Evolutionary conservation across 768 basidiomycete genomes (phyloP).

Genomic region (Tylopilus cervinicoccineus): DNA sequence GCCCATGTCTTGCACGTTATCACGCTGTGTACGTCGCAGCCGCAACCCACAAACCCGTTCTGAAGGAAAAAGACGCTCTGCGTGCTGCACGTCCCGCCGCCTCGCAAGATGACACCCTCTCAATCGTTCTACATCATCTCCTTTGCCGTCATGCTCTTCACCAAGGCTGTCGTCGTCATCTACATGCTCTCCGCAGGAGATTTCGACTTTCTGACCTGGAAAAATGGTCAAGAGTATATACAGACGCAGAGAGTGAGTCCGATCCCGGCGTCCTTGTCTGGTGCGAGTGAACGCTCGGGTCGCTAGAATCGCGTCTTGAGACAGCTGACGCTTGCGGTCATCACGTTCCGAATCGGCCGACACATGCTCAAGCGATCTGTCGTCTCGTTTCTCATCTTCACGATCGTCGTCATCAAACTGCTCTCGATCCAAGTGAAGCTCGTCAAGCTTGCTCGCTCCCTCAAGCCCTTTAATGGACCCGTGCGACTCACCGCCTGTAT

Average conservation of each 20-base stretch:
- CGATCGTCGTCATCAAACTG: constrained; percentile 29
- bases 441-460: constrained; percentile 25
- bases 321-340: constrained; percentile 22
- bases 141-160: constrained; percentile 16
- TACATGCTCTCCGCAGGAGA: constrained; percentile 22
- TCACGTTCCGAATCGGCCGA: constrained; percentile 28
- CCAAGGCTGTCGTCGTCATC: constrained; percentile 15
- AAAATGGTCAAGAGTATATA: constrained; percentile 19
- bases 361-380: constrained; percentile 29
- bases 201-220: constrained; percentile 12
- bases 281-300: too few species aligned
- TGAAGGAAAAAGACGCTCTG: neutral
- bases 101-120: constrained; percentile 13
- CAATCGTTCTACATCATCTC: constrained; percentile 14
- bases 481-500: constrained; percentile 23
- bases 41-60: neutral
- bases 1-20: neutral
- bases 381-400: constrained; percentile 26
- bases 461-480: constrained; percentile 24
- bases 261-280: too few species aligned
- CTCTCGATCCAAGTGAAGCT: constrained; percentile 28
- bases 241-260: constrained; percentile 17
- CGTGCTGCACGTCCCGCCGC: neutral
- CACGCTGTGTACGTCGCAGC: neutral
- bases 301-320: constrained; percentile 19